These are phyloP conservation scores for Rhynchospora tenuis DNA, from an alignment of 176 grass and related monocot species.

Conservation along the genomic window DNA sequence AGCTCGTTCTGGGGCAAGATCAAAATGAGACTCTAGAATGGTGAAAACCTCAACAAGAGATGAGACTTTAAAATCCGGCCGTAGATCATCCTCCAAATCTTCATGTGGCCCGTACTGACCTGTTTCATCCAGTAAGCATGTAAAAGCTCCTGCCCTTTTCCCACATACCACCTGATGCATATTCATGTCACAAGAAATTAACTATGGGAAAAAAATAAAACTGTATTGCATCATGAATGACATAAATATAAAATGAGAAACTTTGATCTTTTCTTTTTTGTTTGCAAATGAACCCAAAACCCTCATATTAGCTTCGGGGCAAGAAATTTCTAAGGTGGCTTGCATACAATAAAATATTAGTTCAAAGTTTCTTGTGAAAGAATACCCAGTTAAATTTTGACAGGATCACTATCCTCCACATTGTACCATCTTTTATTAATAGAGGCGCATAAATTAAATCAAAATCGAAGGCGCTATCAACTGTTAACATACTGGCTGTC, in stretches of 20 bases:
- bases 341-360: neutral
- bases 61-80: constrained; percentile 80
- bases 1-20: constrained; percentile 33
- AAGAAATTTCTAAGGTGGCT: neutral
- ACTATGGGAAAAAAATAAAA: neutral
- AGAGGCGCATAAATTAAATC: neutral
- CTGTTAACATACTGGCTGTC: neutral
- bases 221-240: neutral
- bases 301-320: neutral
- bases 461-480: neutral
- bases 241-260: neutral
- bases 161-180: constrained; percentile 61
- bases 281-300: neutral
- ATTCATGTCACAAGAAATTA: neutral
- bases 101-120: constrained; percentile 47
- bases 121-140: constrained; percentile 90
- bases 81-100: constrained; percentile 42
- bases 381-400: neutral
- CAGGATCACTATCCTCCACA: neutral
- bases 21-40: constrained; percentile 58
- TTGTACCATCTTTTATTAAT: neutral
- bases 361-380: neutral
- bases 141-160: constrained; percentile 78
- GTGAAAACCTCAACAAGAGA: constrained; percentile 49
- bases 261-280: neutral